Conservation (phyloP, 78 protist genomes). For the Tieghemostelium lacteum region DNA sequence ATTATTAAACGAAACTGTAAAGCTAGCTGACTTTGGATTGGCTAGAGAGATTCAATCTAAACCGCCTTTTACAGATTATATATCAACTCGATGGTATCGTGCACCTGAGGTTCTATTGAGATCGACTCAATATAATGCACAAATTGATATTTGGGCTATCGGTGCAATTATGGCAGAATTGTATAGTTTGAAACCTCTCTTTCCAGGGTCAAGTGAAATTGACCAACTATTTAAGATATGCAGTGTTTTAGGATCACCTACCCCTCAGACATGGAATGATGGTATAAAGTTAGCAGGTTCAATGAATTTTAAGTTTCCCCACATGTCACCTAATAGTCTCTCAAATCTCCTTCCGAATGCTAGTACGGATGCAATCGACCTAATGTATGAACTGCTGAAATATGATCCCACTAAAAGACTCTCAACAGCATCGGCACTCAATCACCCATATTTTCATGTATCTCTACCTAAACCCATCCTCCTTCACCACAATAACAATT, state of each 20-base stretch:
- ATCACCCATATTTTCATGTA: conserved; percentile 90
- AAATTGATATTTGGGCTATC: conserved; percentile 77
- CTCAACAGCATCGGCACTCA: conserved; percentile 89
- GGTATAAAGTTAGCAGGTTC: conserved; percentile 83
- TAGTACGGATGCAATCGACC: conserved; percentile 88
- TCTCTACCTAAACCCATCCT: neutral
- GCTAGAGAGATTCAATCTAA: conserved; percentile 95
- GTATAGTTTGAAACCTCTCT: conserved; percentile 91
- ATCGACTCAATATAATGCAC: conserved; percentile 24
- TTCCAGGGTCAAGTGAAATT: conserved; percentile 95
- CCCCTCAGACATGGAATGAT: conserved; percentile 85
- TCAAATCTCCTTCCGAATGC: conserved; percentile 83
- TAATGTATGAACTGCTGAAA: conserved; percentile 87
- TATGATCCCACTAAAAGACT: conserved; percentile 94
- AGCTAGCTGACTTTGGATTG: conserved; percentile 99
- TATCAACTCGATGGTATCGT: conserved; percentile 99
- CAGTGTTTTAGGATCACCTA: conserved; percentile 94
- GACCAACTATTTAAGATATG: conserved; percentile 93
- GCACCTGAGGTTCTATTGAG: conserved; percentile 97
- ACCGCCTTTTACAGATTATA: conserved; percentile 98
- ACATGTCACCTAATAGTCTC: conserved; percentile 76
- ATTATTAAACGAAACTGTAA: conserved; percentile 68
- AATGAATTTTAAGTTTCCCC: conserved; percentile 90
- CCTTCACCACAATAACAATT: conserved; percentile 18
- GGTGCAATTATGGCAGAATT: conserved; percentile 98